Conservation (phyloP, 1,284 basidiomycete genomes). For the Ustilago esculenta region DNA sequence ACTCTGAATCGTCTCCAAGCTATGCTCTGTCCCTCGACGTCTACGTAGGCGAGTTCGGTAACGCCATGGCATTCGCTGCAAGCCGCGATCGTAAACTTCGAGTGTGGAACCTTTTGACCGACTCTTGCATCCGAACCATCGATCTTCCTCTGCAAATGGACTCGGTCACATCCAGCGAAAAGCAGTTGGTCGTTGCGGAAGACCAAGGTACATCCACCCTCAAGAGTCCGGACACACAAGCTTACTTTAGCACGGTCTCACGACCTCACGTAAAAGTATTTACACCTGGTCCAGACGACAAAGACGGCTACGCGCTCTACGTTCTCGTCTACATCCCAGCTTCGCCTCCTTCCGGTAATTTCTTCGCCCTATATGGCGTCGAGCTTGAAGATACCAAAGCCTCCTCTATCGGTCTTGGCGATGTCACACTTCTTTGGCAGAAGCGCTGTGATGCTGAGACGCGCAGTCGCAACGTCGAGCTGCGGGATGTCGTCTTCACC, state of each 20-base stretch:
- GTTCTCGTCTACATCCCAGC: slow-evolving; percentile 58
- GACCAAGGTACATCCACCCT: slow-evolving; percentile 5
- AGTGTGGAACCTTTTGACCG: slow-evolving; percentile 61
- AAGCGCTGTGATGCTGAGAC: slow-evolving; percentile 54
- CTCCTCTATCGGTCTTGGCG: slow-evolving; percentile 55
- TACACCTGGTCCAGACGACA: slow-evolving; percentile 39
- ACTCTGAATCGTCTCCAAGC: slow-evolving; percentile 36
- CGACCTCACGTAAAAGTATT: slow-evolving; percentile 49
- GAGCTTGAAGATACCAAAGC: slow-evolving; percentile 54
- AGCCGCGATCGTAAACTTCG: slow-evolving; percentile 62
- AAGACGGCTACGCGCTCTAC: slow-evolving; percentile 41
- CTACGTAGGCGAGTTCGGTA: slow-evolving; percentile 36
- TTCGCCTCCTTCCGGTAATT: slow-evolving; percentile 50
- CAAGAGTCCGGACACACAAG: slow-evolving; percentile 22
- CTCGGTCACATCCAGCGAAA: slow-evolving; percentile 18
- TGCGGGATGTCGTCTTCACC: slow-evolving; percentile 56
- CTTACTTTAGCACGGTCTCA: slow-evolving; percentile 37
- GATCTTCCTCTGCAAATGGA: slow-evolving; percentile 50
- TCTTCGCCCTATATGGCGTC: slow-evolving; percentile 59
- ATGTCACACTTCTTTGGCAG: slow-evolving; percentile 58
- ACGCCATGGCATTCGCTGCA: slow-evolving; percentile 53
- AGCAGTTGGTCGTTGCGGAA: slow-evolving; percentile 30
- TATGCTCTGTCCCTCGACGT: slow-evolving; percentile 52
- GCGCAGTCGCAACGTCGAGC: slow-evolving; percentile 52
- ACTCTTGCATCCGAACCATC: slow-evolving; percentile 58